Conservation (phyloP, 192 early-diverging fungal species). For the Coemansia sp. region DNA sequence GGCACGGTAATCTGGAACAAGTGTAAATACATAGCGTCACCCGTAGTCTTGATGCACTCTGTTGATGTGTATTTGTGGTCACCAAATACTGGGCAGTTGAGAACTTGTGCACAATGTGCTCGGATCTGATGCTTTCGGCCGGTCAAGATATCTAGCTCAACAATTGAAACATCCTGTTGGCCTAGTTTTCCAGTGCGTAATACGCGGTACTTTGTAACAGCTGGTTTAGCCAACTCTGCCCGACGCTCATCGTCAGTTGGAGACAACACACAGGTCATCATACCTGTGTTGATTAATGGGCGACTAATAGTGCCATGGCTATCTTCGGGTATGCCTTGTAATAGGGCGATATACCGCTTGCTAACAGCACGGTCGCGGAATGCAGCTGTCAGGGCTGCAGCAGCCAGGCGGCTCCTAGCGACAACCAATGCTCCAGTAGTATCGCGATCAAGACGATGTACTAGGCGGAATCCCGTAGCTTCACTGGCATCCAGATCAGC, state of each 20-base stretch:
- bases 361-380: slow-evolving; percentile 22
- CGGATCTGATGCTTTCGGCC: slow-evolving; percentile 51
- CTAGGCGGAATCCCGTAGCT: slow-evolving; percentile 20
- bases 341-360: slow-evolving; percentile 31
- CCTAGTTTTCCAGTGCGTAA: slow-evolving; percentile 16
- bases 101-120: slow-evolving; percentile 37
- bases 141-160: slow-evolving; percentile 31
- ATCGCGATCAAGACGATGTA: slow-evolving; percentile 36
- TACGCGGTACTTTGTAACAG: slow-evolving; percentile 24
- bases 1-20: slow-evolving; percentile 22
- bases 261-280: neutral
- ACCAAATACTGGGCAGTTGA: slow-evolving; percentile 36
- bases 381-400: slow-evolving; percentile 18
- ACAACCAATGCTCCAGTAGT: slow-evolving; percentile 38
- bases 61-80: slow-evolving; percentile 25
- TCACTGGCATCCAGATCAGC: slow-evolving; percentile 13
- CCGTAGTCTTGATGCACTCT: neutral
- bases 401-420: slow-evolving; percentile 20
- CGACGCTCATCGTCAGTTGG: neutral
- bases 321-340: slow-evolving; percentile 16
- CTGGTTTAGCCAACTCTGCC: slow-evolving; percentile 11
- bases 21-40: slow-evolving; percentile 25
- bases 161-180: slow-evolving; percentile 2
- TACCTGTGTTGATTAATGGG: slow-evolving; percentile 14
- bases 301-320: slow-evolving; percentile 8